Base-by-base conservation (phyloP, 2,329 filamentous ascomycete genomes). In the Ampelomyces quisqualis region DNA sequence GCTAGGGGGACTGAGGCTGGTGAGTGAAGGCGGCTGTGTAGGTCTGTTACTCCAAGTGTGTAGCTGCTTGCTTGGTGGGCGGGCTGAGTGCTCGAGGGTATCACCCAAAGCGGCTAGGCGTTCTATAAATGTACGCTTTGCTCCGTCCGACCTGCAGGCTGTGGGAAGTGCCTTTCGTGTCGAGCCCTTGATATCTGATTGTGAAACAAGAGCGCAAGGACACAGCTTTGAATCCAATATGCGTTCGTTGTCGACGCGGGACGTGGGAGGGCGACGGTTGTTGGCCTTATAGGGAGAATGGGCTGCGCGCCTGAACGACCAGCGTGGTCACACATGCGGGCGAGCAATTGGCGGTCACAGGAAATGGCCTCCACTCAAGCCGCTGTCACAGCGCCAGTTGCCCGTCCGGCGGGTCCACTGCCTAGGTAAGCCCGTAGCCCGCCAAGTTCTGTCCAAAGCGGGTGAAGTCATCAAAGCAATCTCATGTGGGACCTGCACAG, bases 1-100 rank as follows among this genome's bases (percentile, higher is more conserved):
- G 51, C 32, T 37, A 51, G 43, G 42, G 38, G 35, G 48, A 28
- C 47, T 58, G 54, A 51, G 55, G 57, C 57, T 61, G 57, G 50
- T 57, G 56, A 51, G 56, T 46, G 47, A 54, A 50, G 47, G 54
- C 52, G 57, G 57, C 57, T 57, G 57, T 57, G 57, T 59, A 38
- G 11, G 15, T 27, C 20, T 32, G 53, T 47, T 50, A 39, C 45
- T 41, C 40, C 41, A 46, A 50, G 49, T 46, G 47, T 36, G 45
- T 45, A 42, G 46, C n/a, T 27, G 46, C 45, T 51, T n/a, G 45
- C 48, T 30, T 43, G 32, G 21, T 37, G 40, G 28, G 34, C 26
- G 28, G 28, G 28, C 36, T 38, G 29, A 32, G 36, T 18, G 15
- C 15, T 10, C 17, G 15, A 19, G 29, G 8, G 17, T 31, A 31